Evolutionary conservation across 2,329 filamentous ascomycete genomes (phyloP).

Genomic region (Thielaviopsis musarum): DNA sequence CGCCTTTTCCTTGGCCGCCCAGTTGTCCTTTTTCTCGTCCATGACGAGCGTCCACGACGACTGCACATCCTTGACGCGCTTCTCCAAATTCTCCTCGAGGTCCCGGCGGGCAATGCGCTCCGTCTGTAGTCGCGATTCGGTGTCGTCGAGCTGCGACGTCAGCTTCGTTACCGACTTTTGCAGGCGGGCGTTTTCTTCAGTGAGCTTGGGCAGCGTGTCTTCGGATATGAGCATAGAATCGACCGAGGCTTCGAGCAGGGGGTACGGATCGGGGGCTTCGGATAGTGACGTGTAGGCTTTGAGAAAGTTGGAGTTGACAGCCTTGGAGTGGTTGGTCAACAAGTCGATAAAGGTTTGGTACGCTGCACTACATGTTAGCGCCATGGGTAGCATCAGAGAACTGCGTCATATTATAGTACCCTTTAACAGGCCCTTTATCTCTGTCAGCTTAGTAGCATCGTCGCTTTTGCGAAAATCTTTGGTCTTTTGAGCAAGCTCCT

Average conservation of each 20-base stretch:
- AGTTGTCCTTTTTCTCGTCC: conserved; percentile 89
- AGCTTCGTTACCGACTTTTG: conserved; percentile 61
- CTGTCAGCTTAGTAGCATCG: conserved; percentile 66
- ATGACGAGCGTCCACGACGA: conserved; percentile 77
- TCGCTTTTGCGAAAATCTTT: conserved; percentile 95
- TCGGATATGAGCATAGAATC: conserved; percentile 74
- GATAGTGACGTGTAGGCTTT: conserved; percentile 85
- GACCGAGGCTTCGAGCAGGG: conserved; percentile 86
- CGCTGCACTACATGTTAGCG: conserved; percentile 33
- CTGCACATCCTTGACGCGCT: conserved; percentile 76
- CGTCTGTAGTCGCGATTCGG: conserved; percentile 61
- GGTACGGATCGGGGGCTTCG: conserved; percentile 92
- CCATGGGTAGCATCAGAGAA: neutral
- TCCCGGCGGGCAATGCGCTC: conserved; percentile 58
- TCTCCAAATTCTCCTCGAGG: conserved; percentile 60
- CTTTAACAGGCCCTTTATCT: conserved; percentile 82
- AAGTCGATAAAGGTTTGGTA: conserved; percentile 97
- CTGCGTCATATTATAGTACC: conserved; percentile 22
- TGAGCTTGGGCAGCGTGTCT: conserved; percentile 78
- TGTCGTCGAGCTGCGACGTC: conserved; percentile 66
- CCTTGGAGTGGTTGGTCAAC: conserved; percentile 88
- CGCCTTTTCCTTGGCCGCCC: conserved; percentile 81
- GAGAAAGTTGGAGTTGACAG: conserved; percentile 81
- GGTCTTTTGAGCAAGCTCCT: conserved; percentile 96
- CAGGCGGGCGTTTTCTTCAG: conserved; percentile 76